Evolutionary conservation across 2,329 filamentous ascomycete species (phyloP).

Genomic region (Calonectria leucothoes): DNA sequence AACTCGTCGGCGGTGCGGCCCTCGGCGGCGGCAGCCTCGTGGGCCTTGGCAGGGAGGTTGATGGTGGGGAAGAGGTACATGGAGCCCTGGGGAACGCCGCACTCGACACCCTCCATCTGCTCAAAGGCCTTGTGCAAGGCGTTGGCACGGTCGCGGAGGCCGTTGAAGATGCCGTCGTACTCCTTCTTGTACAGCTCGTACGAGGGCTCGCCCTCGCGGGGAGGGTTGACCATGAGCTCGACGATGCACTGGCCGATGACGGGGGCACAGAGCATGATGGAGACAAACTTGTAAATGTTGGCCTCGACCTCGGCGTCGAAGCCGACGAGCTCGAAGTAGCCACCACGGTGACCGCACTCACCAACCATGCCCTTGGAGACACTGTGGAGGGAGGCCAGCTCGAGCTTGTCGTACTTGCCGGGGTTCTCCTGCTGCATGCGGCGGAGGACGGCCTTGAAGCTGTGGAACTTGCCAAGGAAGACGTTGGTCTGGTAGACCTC

Average conservation of each 20-base stretch:
- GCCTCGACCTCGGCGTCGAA: conserved; percentile 88
- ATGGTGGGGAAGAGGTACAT: conserved; percentile 99
- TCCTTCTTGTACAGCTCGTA: conserved; percentile 87
- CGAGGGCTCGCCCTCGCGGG: conserved; percentile 83
- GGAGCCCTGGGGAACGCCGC: conserved; percentile 88
- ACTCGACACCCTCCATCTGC: conserved; percentile 96
- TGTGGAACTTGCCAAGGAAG: conserved; percentile 92
- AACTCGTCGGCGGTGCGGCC: conserved; percentile 87
- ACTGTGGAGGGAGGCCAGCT: conserved; percentile 92
- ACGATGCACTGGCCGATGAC: conserved; percentile 97
- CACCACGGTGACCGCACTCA: conserved; percentile 96
- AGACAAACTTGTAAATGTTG: conserved; percentile 99
- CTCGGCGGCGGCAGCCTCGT: conserved; percentile 79
- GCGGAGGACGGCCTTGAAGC: conserved; percentile 91
- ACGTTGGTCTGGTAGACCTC: conserved; percentile 99
- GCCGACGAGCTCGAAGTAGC: conserved; percentile 95
- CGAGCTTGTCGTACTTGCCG: conserved; percentile 84
- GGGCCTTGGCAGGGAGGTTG: conserved; percentile 79
- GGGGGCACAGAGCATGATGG: conserved; percentile 94
- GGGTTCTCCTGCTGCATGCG: conserved; percentile 80
- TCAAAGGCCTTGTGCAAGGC: conserved; percentile 92
- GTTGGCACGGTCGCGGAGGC: conserved; percentile 81
- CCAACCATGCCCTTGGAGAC: conserved; percentile 99
- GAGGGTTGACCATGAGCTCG: conserved; percentile 98
- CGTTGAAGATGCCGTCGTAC: conserved; percentile 84